Base-by-base conservation (phyloP, 2,329 filamentous ascomycete genomes). In the Talaromyces pinophilus region DNA sequence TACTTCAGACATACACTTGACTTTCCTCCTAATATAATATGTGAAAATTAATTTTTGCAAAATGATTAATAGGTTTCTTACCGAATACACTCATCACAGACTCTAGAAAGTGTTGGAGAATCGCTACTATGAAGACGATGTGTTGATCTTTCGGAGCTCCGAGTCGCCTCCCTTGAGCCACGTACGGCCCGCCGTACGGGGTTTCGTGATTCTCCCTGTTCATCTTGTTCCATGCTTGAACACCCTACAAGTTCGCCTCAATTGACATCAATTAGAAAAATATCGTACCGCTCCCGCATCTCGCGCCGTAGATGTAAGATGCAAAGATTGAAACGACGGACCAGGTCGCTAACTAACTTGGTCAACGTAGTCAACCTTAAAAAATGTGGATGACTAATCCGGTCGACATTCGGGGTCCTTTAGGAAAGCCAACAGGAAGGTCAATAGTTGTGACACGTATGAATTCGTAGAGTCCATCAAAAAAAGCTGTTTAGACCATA, bases 41-140 rank as follows among this genome's bases (percentile, higher is more conserved):
- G 19, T 57, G 7, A 64, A 28, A 4, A 22, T 35, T 17, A 35
- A 13, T 15, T n/a, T 17, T 54, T 35, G 8, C 8, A 19, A 44
- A 2, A 10, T 52, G 11, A 13, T 28, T 22, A 19, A n/a, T 7
- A n/a, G 7, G 28, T 33, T 22, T 48, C n/a, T 44, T 68, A 69
- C 69, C 64, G 35, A n/a, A 69, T 70, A 30, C 69, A 70, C 4
- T 33, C 67, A 62, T 70, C 69, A 38, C 69, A 70, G 7, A 70
- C 67, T 48, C 63, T 63, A 33, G 35, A 63, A 17, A 8, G 7
- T 22, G 52, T 30, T 35, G 28, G 52, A 19, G 52, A 33, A 35
- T 7, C 19, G 17, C 30, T 13, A 55, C 17, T 52, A 10, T 52
- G 8, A 3, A 52, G 48, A 6, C 17, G 17, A 33, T 17, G 52